Base-by-base conservation (phyloP, 2,329 filamentous ascomycete genomes). In the Lecanicillium sp. region DNA sequence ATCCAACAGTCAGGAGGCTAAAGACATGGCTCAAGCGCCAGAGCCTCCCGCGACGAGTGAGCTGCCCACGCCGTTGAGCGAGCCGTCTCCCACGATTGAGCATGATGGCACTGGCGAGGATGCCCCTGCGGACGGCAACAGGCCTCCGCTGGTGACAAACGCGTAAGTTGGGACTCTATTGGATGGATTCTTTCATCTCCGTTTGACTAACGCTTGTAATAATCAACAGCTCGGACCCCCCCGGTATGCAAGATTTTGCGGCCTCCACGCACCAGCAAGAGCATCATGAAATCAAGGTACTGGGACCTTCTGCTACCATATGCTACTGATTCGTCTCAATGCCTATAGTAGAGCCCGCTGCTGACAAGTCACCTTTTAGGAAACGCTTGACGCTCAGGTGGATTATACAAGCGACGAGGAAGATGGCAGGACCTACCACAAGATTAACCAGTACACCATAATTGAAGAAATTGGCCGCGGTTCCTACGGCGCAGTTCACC, bases 381-480 rank as follows among this genome's bases (percentile, higher is more conserved):
- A 95, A 78, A 95, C 90, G 3, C 77, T 95, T 52, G 83, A 95
- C 68, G 90, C 90, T 39, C 80, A 79, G 43, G 89, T 87, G 20
- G 80, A 92, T 56, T 94, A 94, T 60, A 82, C 77, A 44, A 92
- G 82, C 52, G 89, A 88, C 57, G 83, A 90, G 50, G 71, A 82
- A 48, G 87, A 95, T 54, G 88, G 88, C 18, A 75, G 71, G 36
- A 80, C 83, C 3, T 80, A 94, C 55, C 86, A 94, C 55, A 77
- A 80, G 42, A 90, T 96, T 65, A 96, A 96, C 59, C 90, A 96
- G 63, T 98, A 96, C 59, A 72, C 83, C 42, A 92, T 98, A 54
- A 81, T 84, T 59, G 84, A 94, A 58, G 90, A 96, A 68, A 95
- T 98, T 51, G 92, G 92, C n/a, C 75, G 88, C 47, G 92, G 92